Conservation (phyloP, 306 rosid species). For the Carpinus viminea region DNA sequence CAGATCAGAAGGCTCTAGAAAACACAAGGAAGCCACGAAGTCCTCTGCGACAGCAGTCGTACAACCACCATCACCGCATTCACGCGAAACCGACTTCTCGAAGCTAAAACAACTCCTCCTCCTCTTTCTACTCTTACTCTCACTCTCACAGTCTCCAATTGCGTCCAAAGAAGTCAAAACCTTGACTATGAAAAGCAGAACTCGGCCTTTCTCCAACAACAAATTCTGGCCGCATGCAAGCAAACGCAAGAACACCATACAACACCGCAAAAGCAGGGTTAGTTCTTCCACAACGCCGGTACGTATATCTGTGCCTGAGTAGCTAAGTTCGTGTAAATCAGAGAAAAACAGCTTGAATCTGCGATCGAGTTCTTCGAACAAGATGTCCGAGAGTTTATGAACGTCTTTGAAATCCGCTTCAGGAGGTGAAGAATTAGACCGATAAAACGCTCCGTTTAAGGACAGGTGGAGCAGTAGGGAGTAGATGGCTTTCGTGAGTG, state of each 20-base stretch:
- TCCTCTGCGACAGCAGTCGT: conserved; percentile 29
- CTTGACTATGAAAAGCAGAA: conserved; percentile 40
- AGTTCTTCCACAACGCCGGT: conserved; percentile 44
- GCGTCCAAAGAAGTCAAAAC: conserved; percentile 32
- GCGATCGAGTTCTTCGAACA: conserved; percentile 47
- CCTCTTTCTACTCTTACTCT: conserved; percentile 5
- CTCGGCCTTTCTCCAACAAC: conserved; percentile 37
- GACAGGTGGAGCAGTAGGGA: conserved; percentile 29
- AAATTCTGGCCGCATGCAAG: conserved; percentile 33
- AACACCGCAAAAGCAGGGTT: conserved; percentile 56
- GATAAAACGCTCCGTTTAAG: conserved; percentile 5
- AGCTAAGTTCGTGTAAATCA: conserved; percentile 16
- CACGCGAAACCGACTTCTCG: conserved; percentile 40
- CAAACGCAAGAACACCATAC: conserved; percentile 48
- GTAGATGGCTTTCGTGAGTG: conserved; percentile 13
- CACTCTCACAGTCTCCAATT: conserved; percentile 21
- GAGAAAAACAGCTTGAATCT: conserved; percentile 40
- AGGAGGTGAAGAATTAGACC: conserved; percentile 6
- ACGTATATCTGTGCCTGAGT: conserved; percentile 33
- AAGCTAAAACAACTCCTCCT: conserved; percentile 28
- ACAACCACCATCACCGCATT: conserved; percentile 16
- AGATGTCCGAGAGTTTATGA: conserved; percentile 34
- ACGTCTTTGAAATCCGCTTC: conserved; percentile 21
- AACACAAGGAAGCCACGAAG: conserved; percentile 37
- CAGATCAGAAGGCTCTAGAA: conserved; percentile 44